Base-by-base conservation (phyloP, 1,284 basidiomycete genomes). In the Moesziomyces aphidis region DNA sequence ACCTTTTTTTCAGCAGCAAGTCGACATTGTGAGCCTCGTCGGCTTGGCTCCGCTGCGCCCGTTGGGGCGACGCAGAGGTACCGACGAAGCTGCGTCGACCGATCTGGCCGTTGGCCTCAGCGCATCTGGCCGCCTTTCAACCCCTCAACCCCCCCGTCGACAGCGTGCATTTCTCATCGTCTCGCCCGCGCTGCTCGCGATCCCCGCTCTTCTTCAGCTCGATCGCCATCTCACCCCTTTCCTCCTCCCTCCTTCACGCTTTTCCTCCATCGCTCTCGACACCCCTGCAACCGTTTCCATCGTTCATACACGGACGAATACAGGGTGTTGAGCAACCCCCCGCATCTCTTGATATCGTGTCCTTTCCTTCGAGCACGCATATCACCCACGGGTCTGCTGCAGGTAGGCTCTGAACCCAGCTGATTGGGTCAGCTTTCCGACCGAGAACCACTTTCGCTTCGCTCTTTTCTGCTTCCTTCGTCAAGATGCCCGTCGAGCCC, bases 401-500 rank as follows among this genome's bases (percentile, higher is more conserved):
- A 4, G 9, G 10, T 39, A 36, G 36, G 26, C 23, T 42, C 45
- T 19, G 24, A 34, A 26, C 21, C 49, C 10, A 43, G 39, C 50
- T 45, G 51, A 19, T 34, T 45, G 22, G 21, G 21, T 44, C 42
- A 49, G 45, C 55, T 22, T 28, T 13, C 31, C 31, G 31, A 52
- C n/a, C 22, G 7, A 2, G 34, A 50, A 22, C 50, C 47, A 42
- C 8, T 15, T 7, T 21, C 2, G 2, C 53, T 13, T 31, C 43
- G 15, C 13, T 42, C 44, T 19, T 23, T 42, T 36, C 17, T 24
- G 34, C 26, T 34, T 28, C 55, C 24, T 45, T 9, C 36, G 39
- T 34, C 55, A 73, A 54, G 42, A 76, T 76, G 74, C 50, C 68
- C 36, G 34, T 42, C 54, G 58, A 73, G 61, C 70, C 67, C 48